Base-by-base conservation (phyloP, 306 rosid genomes). In the Ziziphus jujuba region DNA sequence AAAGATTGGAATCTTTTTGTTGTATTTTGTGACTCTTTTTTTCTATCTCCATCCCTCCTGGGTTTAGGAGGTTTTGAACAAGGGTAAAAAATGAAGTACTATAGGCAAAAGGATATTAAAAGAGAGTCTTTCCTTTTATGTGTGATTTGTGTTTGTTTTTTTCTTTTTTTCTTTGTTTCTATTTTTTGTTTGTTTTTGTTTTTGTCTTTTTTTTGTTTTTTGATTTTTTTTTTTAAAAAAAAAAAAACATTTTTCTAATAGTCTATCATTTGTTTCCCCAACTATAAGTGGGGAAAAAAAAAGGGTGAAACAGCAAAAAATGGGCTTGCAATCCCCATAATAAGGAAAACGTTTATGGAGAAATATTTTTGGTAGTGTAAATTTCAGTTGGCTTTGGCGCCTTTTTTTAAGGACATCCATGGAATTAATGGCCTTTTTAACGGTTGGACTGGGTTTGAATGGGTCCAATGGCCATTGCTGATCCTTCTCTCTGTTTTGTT, bases 1-100 rank as follows among this genome's bases (percentile, higher is more conserved):
- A 82, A 66, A 70, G 21, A 54, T 15, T 12, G n/a, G 8, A 16
- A 31, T 8, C 9, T 13, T 28, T 53, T 19, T 20, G 49, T 7
- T 68, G 7, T 35, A 3, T 40, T 48, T 10, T 5, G 10, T 40
- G 6, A 22, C 15, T 28, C 8, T 63, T 59, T 56, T 62, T 48
- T 71, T 67, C 71, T 62, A 65, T 50, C 70, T 71, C 80, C 77
- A 82, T 83, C 77, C 86, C 95, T 78, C 92, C 89, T 80, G 87
- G 89, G 75, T 60, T 66, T 23, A 72, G 55, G 75, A 63, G 77
- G 86, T 67, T 58, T 74, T 72, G 58, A 75, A 71, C 75, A 67
- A 66, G n/a, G n/a, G n/a, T n/a, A n/a, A 40, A 40, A 73, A 55
- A 74, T 54, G 56, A 6, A 36, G 9, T 6, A 36, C 43, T 36